A percentile compares a stretch with the other conserved stretches of the same genome.
Evolutionary conservation across 495 filamentous ascomycete genomes (phyloP).

Genomic region (Penicillium mononematosum): DNA sequence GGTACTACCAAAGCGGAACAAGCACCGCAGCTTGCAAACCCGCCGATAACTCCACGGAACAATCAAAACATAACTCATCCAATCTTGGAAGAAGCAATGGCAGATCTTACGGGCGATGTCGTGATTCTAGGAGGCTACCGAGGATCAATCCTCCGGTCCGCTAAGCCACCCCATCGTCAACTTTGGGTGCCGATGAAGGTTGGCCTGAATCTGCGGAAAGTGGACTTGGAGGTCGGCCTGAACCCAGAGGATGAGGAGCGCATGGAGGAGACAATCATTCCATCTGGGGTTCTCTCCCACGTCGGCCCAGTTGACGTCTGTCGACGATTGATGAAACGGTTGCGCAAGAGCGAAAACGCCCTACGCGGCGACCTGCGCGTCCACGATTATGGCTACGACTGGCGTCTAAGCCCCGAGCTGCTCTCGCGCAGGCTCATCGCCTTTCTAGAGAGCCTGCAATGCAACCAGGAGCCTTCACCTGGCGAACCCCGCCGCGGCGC

Average conservation of each 20-base stretch:
- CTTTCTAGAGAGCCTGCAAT: constrained; percentile 73
- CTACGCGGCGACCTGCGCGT: constrained; percentile 69
- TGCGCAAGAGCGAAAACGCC: constrained; percentile 71
- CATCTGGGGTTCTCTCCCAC: constrained; percentile 82
- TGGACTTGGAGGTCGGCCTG: constrained; percentile 85
- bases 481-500: constrained; percentile 54
- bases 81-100: constrained; percentile 62
- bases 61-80: constrained; percentile 43
- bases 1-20: constrained; percentile 9
- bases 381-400: constrained; percentile 93
- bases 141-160: constrained; percentile 85
- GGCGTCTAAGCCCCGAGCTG: constrained; percentile 82
- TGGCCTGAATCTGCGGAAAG: constrained; percentile 86
- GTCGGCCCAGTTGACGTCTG: constrained; percentile 93
- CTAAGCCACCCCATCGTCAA: constrained; percentile 74
- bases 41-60: constrained; percentile 27
- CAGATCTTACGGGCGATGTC: constrained; percentile 75
- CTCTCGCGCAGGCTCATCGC: constrained; percentile 65
- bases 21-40: constrained; percentile 3
- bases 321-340: constrained; percentile 71
- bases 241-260: constrained; percentile 80
- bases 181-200: constrained; percentile 95
- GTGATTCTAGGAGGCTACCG: constrained; percentile 90
- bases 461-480: constrained; percentile 48
- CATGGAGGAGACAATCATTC: constrained; percentile 76